Evolutionary conservation across 495 filamentous ascomycete species (phyloP), one percentile per base, ranked within the genome.

Genomic region (Penicillium soppii): DNA sequence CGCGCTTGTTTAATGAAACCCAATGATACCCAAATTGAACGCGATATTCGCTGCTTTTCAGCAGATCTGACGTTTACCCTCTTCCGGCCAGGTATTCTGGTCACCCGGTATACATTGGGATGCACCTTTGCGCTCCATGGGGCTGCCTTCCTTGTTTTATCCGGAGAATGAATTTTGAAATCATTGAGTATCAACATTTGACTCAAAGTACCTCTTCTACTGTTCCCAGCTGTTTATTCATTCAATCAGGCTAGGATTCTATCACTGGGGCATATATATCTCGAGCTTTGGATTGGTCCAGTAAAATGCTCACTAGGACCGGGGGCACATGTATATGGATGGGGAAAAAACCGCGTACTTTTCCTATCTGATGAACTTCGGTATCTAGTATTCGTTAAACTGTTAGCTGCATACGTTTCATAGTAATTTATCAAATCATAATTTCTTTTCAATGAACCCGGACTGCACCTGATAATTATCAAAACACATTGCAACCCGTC

Each of bases 91-190:
- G 13, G 10, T 36, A n/a, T 17, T 19, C n/a, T 36, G 22, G 16
- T 45, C 40, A 57, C 67, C 73, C 76, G 72, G 66, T 68, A 62
- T 59, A 77, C 76, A 75, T 72, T 77, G 73, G 74, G 76, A 63
- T 78, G 62, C 65, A 72, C 54, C 61, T 52, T 51, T 37, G 37
- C 52, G 49, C 59, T 40, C 37, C 25, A 60, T 72, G 72, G 67
- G 29, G 61, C 68, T 73, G 68, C 70, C 66, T 73, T 72, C 73
- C 74, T 76, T 71, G 76, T 78, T 73, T 62, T 64, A 63, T 75
- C 77, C 75, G 73, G 49, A 80, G 58, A 79, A 58, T 47, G 65
- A 64, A 40, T 13, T 3, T 37, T 40, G 13, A 15, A 42, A 16
- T 23, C 19, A 13, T 23, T 37, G 44, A 5, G 8, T 47, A 12